phyloP scores from a whole-genome alignment of 2,329 filamentous ascomycete genomes.

The Venturia nashicola region DNA sequence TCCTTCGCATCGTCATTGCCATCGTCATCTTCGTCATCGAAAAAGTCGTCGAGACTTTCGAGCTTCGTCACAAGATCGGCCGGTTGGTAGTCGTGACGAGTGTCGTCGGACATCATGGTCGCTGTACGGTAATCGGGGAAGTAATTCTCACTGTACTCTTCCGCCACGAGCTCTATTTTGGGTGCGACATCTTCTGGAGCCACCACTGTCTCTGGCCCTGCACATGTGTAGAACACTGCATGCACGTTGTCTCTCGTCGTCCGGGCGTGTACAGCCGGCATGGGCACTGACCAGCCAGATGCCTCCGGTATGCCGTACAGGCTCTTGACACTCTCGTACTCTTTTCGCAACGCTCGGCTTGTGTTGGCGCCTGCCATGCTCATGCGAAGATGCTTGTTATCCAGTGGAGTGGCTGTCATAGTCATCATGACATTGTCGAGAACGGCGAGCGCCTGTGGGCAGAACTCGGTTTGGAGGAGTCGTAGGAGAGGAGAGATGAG shows the following conservation, averaged over 20 bases:
- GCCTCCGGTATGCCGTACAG: constrained; percentile 94
- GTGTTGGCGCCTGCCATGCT: constrained; percentile 90
- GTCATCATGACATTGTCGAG: constrained; percentile 94
- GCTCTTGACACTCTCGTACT: constrained; percentile 88
- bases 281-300: constrained; percentile 89
- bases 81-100: constrained; percentile 24
- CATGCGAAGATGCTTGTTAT: constrained; percentile 91
- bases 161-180: constrained; percentile 83
- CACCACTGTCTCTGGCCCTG: constrained; percentile 31
- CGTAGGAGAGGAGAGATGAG: constrained; percentile 86
- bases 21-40: constrained; percentile 33
- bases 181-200: constrained; percentile 58
- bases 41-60: constrained; percentile 44
- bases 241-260: constrained; percentile 86
- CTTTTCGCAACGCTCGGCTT: constrained; percentile 67
- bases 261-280: constrained; percentile 80
- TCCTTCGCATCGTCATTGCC: constrained; percentile 29
- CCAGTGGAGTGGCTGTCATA: constrained; percentile 63
- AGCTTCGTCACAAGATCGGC: constrained; percentile 57
- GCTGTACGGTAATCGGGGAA: constrained; percentile 68
- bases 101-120: constrained; percentile 87
- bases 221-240: constrained; percentile 89
- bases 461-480: constrained; percentile 84
- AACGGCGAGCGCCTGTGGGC: constrained; percentile 81
- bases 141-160: constrained; percentile 69